Base-by-base conservation (phyloP, 1,284 basidiomycete species). In the Ceratobasidium sp. region DNA sequence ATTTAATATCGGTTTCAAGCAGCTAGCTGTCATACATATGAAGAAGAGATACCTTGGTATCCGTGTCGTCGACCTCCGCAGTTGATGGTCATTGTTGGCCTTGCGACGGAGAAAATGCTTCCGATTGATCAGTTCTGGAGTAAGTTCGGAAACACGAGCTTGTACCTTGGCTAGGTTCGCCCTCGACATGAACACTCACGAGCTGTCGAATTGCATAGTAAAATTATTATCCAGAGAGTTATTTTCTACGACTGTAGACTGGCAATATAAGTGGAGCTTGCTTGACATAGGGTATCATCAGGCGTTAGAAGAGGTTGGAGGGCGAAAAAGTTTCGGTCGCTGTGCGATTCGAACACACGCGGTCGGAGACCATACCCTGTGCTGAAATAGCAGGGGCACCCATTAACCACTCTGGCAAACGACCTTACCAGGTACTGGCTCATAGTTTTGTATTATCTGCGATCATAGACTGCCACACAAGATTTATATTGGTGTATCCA, bases 371-470 rank as follows among this genome's bases (percentile, higher is more conserved):
- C 72, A 75, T 75, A 75, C 72, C 72, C 72, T 75, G 72, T 75
- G 72, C 72, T 63, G 46, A 28, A 64, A 51, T 75, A 75, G 72
- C 72, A 77, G 73, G 64, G 64, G 64, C 63, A 67, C 73, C 73
- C 73, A 77, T 77, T 77, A 77, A 77, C 73, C 73, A 77, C 73
- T 77, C 73, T 77, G 73, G 73, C 73, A 77, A 77, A 77, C 73
- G 73, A 77, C 73, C 73, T 58, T 53, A 53, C 13, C 23, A 39
- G 4, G 33, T 33, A 4, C 33, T 33, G 4, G 33, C 33, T n/a
- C n/a, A n/a, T n/a, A n/a, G n/a, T n/a, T n/a, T n/a, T n/a, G n/a
- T n/a, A n/a, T n/a, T n/a, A n/a, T n/a, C n/a, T n/a, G n/a, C n/a
- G n/a, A n/a, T n/a, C n/a, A n/a, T n/a, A n/a, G n/a, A 33, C 33